Base-by-base conservation (phyloP, 2,329 filamentous ascomycete genomes). In the Talaromyces rugulosus region DNA sequence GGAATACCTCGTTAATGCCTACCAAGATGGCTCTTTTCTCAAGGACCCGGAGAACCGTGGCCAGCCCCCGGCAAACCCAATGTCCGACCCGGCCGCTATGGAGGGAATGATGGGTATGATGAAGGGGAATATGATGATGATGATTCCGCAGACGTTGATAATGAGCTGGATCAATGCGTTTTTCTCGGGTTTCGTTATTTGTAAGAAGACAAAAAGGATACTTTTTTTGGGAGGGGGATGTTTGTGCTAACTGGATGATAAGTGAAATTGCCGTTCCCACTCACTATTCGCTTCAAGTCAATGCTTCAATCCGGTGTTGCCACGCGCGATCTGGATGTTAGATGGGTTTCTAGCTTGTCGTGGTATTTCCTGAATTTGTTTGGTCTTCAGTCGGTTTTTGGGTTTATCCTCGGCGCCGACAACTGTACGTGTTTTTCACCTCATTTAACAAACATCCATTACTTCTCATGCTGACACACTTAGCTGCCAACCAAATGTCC, bases 91-190 rank as follows among this genome's bases (percentile, higher is more conserved):
- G 27, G 89, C 89, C 55, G 92, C 91, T 62, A 99, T 99, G 95
- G 96, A 99, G 74, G 94, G 93, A 68, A 99, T 99, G 95, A 99
- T 99, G 95, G 94, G 95, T 68, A 96, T 96, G 92, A 96, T 99
- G 91, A 99, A 99, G 85, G 93, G 93, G 62, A 96, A 99, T 75
- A 96, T 99, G 90, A 94, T 95, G 66, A 99, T 98, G 95, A 98
- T 99, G 82, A 92, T 99, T 62, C 95, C 95, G 56, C 96, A 99
- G 78, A 98, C 93, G 5, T 80, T 99, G 74, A 99, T 99, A 69
- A 99, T 99, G 95, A 95, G 94, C 67, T 99, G 95, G 95, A 98
- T 99, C 75, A 99, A 99, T 80, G 93, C 95, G 0, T 99, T 98
- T 75, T 99, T 99, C 72, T 96, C 92, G 58, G 95, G 95, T 34